Evolutionary conservation across 1,139 yeast genomes (phyloP).

Genomic region (Arxiozyma bovina): DNA sequence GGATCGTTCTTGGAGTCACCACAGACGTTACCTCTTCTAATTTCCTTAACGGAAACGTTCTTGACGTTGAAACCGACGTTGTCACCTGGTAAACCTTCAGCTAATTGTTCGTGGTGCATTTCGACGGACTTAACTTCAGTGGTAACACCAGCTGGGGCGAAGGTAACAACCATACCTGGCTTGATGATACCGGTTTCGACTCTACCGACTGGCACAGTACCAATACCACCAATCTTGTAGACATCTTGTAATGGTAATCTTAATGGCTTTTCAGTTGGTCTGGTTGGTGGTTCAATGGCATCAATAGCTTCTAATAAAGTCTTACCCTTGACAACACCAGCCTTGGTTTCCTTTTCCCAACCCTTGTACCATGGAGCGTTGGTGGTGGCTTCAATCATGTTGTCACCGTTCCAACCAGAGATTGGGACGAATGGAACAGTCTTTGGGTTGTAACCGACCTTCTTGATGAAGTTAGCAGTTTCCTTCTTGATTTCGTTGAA

Average conservation of each 20-base stretch:
- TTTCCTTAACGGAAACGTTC: constrained; percentile 90
- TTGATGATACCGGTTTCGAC: constrained; percentile 88
- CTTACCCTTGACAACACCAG: constrained; percentile 72
- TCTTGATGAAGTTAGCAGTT: constrained; percentile 81
- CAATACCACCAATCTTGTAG: constrained; percentile 86
- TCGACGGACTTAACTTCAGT: constrained; percentile 90
- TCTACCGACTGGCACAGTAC: constrained; percentile 92
- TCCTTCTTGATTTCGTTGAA: constrained; percentile 77
- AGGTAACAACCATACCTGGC: constrained; percentile 86
- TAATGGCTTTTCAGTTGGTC: constrained; percentile 86
- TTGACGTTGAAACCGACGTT: constrained; percentile 91
- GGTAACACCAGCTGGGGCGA: constrained; percentile 89
- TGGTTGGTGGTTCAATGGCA: constrained; percentile 74
- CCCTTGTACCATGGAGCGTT: constrained; percentile 93
- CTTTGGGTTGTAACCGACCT: constrained; percentile 91
- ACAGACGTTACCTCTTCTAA: constrained; percentile 91
- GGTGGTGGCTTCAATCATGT: constrained; percentile 76
- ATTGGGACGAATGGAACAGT: constrained; percentile 84
- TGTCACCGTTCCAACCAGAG: constrained; percentile 93
- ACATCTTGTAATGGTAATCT: constrained; percentile 89
- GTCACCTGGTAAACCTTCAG: constrained; percentile 88
- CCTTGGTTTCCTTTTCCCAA: constrained; percentile 79
- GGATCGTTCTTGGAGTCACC: constrained; percentile 96
- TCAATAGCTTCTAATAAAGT: constrained; percentile 83
- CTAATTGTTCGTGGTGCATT: constrained; percentile 87